Evolutionary conservation across 345 rosid genomes (phyloP).

Genomic region (Schrenkiella parvula): DNA sequence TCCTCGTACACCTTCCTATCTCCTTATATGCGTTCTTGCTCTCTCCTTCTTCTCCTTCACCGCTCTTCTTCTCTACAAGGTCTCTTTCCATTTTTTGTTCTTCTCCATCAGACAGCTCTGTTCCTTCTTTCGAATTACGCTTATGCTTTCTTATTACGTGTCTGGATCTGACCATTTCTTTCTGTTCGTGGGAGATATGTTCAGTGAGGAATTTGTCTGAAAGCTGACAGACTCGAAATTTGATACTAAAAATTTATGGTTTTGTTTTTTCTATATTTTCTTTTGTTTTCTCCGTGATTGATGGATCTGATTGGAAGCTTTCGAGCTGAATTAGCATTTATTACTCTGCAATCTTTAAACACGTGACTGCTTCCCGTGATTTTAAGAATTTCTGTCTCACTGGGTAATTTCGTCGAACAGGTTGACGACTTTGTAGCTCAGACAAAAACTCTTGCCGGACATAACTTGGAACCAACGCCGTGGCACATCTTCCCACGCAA

Average conservation of each 20-base stretch:
- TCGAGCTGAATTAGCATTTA: background rate
- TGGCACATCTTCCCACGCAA: slow-evolving; percentile 80
- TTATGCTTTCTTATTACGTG: background rate
- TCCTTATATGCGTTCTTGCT: slow-evolving; percentile 46
- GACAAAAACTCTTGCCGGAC: slow-evolving; percentile 74
- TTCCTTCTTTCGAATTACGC: background rate
- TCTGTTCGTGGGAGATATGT: background rate
- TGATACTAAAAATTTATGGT: background rate
- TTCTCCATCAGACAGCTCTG: background rate
- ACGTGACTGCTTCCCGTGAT: background rate
- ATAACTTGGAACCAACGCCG: slow-evolving; percentile 89
- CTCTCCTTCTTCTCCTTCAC: slow-evolving; percentile 54
- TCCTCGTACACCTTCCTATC: slow-evolving; percentile 48
- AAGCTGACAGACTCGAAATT: background rate
- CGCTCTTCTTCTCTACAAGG: slow-evolving; percentile 69
- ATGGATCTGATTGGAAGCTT: slow-evolving; percentile 13
- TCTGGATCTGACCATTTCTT: slow-evolving; percentile 5
- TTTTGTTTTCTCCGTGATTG: background rate
- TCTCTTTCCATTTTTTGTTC: background rate
- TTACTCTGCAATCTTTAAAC: background rate
- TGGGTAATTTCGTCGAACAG: slow-evolving; percentile 40
- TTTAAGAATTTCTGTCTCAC: background rate
- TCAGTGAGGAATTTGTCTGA: background rate
- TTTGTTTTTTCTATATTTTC: background rate
- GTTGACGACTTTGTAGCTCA: slow-evolving; percentile 55